Evolutionary conservation across 306 rosid species (phyloP).

Genomic region (Myrica gale): DNA sequence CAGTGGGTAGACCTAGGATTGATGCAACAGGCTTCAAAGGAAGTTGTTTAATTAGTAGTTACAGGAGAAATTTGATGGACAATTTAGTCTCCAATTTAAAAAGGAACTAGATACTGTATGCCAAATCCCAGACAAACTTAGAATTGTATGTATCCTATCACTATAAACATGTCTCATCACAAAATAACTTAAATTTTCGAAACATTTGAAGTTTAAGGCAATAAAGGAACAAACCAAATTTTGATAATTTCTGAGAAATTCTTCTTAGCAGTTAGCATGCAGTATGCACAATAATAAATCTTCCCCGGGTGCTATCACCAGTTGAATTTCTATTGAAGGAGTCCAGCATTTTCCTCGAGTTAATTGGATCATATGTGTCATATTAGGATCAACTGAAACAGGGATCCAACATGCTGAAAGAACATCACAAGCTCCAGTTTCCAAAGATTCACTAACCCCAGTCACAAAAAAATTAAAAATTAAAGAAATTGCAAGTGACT

Average conservation of each 20-base stretch:
- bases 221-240: background rate
- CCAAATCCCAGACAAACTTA: slow-evolving; percentile 14
- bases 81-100: slow-evolving; percentile 17
- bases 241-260: background rate
- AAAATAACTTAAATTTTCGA: background rate
- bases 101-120: background rate
- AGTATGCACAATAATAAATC: slow-evolving; percentile 5
- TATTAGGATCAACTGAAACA: background rate
- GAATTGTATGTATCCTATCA: slow-evolving; percentile 15
- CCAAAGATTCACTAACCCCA: background rate
- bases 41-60: slow-evolving; percentile 32
- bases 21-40: slow-evolving; percentile 81
- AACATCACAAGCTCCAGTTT: background rate
- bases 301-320: background rate
- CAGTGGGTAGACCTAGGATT: slow-evolving; percentile 65
- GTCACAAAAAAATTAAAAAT: background rate
- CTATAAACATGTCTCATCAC: slow-evolving; percentile 13
- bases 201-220: slow-evolving; percentile 21
- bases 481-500: background rate
- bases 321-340: background rate
- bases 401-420: background rate
- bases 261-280: slow-evolving; percentile 1
- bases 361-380: background rate
- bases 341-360: background rate
- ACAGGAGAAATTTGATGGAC: slow-evolving; percentile 19